Evolutionary conservation across 768 basidiomycete species (phyloP).

Genomic region (Boletus fagicola): DNA sequence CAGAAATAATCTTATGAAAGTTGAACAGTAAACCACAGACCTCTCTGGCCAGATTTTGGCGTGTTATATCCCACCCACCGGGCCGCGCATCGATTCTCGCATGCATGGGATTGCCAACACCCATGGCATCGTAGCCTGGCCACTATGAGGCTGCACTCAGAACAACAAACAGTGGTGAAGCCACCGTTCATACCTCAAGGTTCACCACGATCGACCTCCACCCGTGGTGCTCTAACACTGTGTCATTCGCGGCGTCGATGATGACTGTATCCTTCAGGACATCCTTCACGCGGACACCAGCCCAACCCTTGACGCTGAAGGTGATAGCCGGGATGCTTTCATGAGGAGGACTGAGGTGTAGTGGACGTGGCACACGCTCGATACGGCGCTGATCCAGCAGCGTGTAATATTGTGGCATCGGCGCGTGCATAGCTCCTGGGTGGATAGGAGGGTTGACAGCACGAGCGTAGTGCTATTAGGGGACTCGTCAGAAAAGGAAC

Average conservation of each 20-base stretch:
- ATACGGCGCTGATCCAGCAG: conserved; percentile 17
- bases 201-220: conserved; percentile 23
- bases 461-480: conserved; percentile 14
- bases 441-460: conserved; percentile 19
- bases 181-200: conserved; percentile 18
- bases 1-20: conserved; percentile 5
- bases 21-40: conserved; percentile 12
- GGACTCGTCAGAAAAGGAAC: neutral
- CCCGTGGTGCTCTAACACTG: conserved; percentile 14
- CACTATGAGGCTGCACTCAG: conserved; percentile 15
- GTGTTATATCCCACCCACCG: conserved; percentile 13
- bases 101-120: conserved; percentile 5
- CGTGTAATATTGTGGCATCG: conserved; percentile 21
- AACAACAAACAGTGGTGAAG: neutral
- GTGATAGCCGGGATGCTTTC: conserved; percentile 19
- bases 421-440: conserved; percentile 7
- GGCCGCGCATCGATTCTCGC: conserved; percentile 13
- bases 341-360: conserved; percentile 6
- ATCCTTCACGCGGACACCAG: conserved; percentile 22
- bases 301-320: conserved; percentile 19
- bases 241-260: conserved; percentile 21
- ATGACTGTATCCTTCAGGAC: conserved; percentile 3
- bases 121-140: conserved; percentile 20
- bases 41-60: conserved; percentile 21
- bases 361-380: conserved; percentile 22